Base-by-base conservation (phyloP, 305 asterid species). In the Lippia alba region DNA sequence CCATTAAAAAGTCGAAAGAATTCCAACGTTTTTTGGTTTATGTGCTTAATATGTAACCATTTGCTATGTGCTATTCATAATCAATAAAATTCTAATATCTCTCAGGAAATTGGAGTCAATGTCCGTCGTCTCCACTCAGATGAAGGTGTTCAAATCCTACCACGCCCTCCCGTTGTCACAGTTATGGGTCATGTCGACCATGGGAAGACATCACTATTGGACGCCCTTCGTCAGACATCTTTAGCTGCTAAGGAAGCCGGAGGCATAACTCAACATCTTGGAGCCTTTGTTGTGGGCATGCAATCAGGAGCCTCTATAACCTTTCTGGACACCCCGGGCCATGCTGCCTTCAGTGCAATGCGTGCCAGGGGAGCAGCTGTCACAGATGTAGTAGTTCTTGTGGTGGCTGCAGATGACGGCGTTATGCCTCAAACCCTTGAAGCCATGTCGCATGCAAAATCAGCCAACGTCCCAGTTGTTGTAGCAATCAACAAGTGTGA, bases 111-210 rank as follows among this genome's bases (percentile, higher is more conserved):
- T 74, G 99, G 97, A 18, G 88, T 92, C 76, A 88, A 85, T 74
- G 97, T 90, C 36, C 82, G 74, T 70, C 82, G 97, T 76, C 80
- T 80, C 74, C 98, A 87, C 79, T 82, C 92, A 16, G 86, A 87
- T 32, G 90, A 82, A 75, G 98, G 98, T 56, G 61, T 80, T 61
- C 73, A 81, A 74, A 77, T 84, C 60, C 61, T 85, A 32, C 89
- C 96, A 20, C 99, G 98, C 41, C 88, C 96, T 57, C 96, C 99
- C 55, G 97, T 94, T 55, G 94, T 94, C 74, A 90, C 99, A n/a
- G 99, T 94, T 65, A 94, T 94, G 99, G 99, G 99, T 19, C 99
- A 94, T 56, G 99, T 94, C 53, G 99, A 94, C 85, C 98, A 94
- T 69, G 99, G 99, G 6, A 94, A 94, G 83, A 94, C 98, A 10